phyloP scores from a whole-genome alignment of 805 yeast genomes.

The Candida orba region DNA sequence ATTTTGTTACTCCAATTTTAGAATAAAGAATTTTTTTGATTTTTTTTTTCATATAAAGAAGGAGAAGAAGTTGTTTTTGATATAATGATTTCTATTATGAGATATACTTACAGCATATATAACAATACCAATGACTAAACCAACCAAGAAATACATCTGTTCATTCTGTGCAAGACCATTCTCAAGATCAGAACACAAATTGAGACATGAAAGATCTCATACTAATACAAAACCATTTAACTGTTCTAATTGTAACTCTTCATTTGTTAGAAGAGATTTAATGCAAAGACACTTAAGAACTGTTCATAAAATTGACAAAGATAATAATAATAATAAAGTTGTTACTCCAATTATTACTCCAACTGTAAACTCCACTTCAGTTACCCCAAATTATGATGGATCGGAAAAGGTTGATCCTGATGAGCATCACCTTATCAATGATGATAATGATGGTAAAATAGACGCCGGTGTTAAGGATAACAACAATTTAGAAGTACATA shows the following conservation, averaged over 20 bases:
- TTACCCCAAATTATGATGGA: background rate
- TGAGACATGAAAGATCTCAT: slow-evolving; percentile 14
- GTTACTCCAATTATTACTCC: too few relatives aligned
- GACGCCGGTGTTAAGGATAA: too few relatives aligned
- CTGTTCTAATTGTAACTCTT: slow-evolving; percentile 8
- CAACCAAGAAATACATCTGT: slow-evolving; percentile 13
- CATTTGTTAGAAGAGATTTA: slow-evolving; percentile 14
- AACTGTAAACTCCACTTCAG: background rate
- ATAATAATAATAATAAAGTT: too few relatives aligned
- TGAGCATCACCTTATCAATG: background rate
- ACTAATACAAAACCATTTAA: slow-evolving; percentile 15
- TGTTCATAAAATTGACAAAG: slow-evolving; percentile 9
- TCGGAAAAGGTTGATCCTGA: background rate
- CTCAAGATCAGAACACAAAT: slow-evolving; percentile 12
- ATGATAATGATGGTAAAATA: background rate
- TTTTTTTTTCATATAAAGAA: too few relatives aligned
- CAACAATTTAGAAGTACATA: too few relatives aligned
- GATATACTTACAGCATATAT: too few relatives aligned
- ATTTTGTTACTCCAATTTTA: too few relatives aligned
- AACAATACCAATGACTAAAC: too few relatives aligned
- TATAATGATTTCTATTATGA: too few relatives aligned
- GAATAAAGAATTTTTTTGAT: too few relatives aligned
- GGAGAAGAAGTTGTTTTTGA: too few relatives aligned
- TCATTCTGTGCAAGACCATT: slow-evolving; percentile 14
- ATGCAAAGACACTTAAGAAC: slow-evolving; percentile 12